Evolutionary conservation across 2,329 filamentous ascomycete species (phyloP).

Genomic region (Penicillium sp.): DNA sequence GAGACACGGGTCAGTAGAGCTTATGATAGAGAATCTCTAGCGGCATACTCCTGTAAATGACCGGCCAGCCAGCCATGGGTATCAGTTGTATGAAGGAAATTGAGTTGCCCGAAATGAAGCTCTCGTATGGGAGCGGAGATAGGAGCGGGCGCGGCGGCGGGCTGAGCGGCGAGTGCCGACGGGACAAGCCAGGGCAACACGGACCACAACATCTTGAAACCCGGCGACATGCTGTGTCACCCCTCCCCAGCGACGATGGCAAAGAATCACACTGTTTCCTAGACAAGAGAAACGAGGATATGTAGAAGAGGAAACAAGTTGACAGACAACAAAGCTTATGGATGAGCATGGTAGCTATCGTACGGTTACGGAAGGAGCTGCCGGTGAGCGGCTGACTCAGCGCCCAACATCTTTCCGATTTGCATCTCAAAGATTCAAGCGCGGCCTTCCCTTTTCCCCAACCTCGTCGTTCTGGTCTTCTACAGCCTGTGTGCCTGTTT

Average conservation of each 20-base stretch:
- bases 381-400: constrained; percentile 42
- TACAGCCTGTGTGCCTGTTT: constrained; percentile 11
- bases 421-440: constrained; percentile 28
- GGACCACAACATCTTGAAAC: constrained; percentile 14
- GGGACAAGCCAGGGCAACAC: constrained; percentile 25
- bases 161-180: constrained; percentile 61
- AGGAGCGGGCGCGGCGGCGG: constrained; percentile 72
- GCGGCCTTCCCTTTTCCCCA: constrained; percentile 12
- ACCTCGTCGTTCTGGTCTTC: constrained; percentile 17
- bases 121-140: constrained; percentile 77
- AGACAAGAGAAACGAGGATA: background rate
- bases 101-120: constrained; percentile 88
- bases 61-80: constrained; percentile 95
- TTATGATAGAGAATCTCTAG: constrained; percentile 7
- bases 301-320: background rate
- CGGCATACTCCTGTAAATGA: constrained; percentile 77
- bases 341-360: too few species aligned
- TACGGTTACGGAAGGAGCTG: constrained; percentile 31
- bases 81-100: constrained; percentile 95
- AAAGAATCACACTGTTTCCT: too few species aligned
- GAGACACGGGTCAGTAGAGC: constrained; percentile 22
- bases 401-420: constrained; percentile 37
- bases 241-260: too few species aligned
- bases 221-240: too few species aligned
- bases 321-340: background rate